Conservation (phyloP, 441 rosid species). For the Kokia cookei region DNA sequence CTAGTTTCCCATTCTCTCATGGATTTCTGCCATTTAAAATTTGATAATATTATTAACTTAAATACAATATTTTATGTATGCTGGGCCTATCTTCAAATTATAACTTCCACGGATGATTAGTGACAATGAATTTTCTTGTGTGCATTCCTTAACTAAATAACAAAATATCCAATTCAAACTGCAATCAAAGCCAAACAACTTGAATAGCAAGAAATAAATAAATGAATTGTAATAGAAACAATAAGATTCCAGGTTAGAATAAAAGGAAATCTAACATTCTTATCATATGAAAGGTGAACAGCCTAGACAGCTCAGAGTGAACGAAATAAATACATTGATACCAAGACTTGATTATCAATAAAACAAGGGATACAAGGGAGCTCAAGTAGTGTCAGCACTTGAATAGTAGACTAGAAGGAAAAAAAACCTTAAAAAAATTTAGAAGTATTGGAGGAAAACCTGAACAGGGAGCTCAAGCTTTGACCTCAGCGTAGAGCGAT, state of each 20-base stretch:
- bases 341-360: background rate
- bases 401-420: background rate
- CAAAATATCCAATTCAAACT: background rate
- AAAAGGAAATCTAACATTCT: background rate
- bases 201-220: background rate
- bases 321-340: background rate
- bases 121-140: background rate
- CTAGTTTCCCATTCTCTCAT: background rate
- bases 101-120: background rate
- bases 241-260: background rate
- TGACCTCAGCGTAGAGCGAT: slow-evolving; percentile 24
- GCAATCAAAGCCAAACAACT: background rate
- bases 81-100: background rate
- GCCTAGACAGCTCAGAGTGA: background rate
- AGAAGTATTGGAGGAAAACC: slow-evolving; percentile 38
- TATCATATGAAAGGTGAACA: background rate
- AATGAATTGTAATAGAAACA: background rate
- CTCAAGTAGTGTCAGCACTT: background rate
- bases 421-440: background rate
- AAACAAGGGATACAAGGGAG: background rate
- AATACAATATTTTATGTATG: too few species aligned
- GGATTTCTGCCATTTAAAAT: background rate
- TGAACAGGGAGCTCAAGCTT: slow-evolving; percentile 98
- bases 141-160: background rate
- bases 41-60: background rate